Evolutionary conservation across 2,329 filamentous ascomycete species (phyloP).

Genomic region (Cryphonectria radicalis): DNA sequence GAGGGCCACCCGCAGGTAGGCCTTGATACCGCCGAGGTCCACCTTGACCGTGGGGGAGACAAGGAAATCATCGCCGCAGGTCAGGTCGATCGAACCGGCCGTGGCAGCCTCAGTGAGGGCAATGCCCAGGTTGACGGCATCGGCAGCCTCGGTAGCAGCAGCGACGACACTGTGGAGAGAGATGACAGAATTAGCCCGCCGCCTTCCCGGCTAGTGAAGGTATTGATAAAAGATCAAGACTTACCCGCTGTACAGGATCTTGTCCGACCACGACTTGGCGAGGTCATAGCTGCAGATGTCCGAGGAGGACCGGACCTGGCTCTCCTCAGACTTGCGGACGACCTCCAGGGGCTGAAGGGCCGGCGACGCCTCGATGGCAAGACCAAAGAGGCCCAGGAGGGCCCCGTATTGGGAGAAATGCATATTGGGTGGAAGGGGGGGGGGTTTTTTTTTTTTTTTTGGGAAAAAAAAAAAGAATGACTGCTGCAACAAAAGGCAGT

Average conservation of each 20-base stretch:
- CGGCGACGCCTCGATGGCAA: constrained; percentile 25
- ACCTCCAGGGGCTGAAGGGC: constrained; percentile 22
- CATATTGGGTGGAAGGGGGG: constrained; percentile 10
- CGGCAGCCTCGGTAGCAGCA: constrained; percentile 18
- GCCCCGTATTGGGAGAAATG: constrained; percentile 27
- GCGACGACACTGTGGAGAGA: constrained; percentile 21
- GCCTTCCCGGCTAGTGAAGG: no score
- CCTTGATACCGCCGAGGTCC: constrained; percentile 51
- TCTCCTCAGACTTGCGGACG: constrained; percentile 24
- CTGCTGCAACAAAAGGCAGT: constrained; percentile 18
- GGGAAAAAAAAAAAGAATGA: not conserved
- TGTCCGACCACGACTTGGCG: constrained; percentile 25
- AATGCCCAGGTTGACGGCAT: constrained; percentile 26
- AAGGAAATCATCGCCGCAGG: constrained; percentile 22
- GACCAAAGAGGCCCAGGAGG: constrained; percentile 26
- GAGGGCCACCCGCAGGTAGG: constrained; percentile 36
- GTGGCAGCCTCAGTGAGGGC: constrained; percentile 27
- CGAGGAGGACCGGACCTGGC: constrained; percentile 21
- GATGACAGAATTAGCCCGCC: constrained; percentile 7
- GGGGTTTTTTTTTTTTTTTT: not conserved
- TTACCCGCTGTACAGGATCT: constrained; percentile 28
- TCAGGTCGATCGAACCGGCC: constrained; percentile 27
- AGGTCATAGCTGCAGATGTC: constrained; percentile 24
- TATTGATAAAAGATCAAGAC: not conserved
- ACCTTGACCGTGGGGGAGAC: constrained; percentile 55